Evolutionary conservation across 148 eudicot genomes (phyloP).

Genomic region (Rhododendron mucronatum): DNA sequence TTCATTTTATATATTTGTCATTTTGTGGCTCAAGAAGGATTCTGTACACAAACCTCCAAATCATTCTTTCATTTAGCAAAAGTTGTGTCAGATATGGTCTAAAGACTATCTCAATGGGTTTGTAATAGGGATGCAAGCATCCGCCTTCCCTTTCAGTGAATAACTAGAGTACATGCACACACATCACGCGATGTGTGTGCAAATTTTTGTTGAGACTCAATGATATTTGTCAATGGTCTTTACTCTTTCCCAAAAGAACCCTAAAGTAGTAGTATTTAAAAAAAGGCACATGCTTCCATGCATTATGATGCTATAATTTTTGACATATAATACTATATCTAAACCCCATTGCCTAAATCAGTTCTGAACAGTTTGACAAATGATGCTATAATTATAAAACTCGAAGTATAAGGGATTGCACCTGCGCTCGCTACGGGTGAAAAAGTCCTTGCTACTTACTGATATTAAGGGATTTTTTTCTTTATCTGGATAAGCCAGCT

Average conservation of each 20-base stretch:
- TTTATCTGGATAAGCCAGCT: too few relatives aligned
- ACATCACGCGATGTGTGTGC: too few relatives aligned
- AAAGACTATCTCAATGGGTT: not conserved
- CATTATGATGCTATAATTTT: not conserved
- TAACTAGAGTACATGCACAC: not conserved
- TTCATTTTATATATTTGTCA: too few relatives aligned
- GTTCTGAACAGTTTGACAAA: too few relatives aligned
- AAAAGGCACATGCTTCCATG: too few relatives aligned
- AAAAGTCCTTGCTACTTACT: too few relatives aligned
- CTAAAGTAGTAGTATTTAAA: not conserved
- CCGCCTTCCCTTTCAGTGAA: not conserved
- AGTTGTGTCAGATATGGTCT: not conserved
- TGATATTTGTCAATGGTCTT: not conserved
- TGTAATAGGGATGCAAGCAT: not conserved
- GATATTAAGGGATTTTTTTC: too few relatives aligned
- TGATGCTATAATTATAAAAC: too few relatives aligned
- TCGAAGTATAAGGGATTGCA: too few relatives aligned
- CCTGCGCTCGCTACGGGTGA: accelerated
- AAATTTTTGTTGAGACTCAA: not conserved
- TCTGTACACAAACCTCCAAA: not conserved
- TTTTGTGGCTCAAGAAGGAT: not conserved
- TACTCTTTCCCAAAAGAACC: not conserved
- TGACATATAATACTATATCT: not conserved
- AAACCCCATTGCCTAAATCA: too few relatives aligned
- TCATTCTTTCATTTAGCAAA: not conserved